phyloP scores from a whole-genome alignment of 2,329 filamentous ascomycete species.

The Paecilomyces sp. region DNA sequence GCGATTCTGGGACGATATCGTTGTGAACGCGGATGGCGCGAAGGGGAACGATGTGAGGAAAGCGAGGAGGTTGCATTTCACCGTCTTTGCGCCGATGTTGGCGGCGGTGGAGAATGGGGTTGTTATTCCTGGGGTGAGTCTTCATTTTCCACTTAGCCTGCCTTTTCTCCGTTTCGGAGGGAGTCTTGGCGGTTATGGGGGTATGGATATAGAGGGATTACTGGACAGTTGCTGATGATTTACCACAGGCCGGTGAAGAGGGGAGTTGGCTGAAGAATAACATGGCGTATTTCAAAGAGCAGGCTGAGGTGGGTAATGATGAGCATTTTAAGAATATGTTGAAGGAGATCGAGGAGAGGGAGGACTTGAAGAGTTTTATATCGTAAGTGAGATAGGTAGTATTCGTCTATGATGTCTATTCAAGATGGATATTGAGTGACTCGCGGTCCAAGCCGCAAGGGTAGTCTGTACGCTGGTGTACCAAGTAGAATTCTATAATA shows the following conservation, averaged over 20 bases:
- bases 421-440: neutral
- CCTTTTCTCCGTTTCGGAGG: neutral
- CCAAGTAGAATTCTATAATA: too few relatives aligned
- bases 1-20: slow-evolving; percentile 10
- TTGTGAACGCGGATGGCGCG: slow-evolving; percentile 2
- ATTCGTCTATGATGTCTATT: too few relatives aligned
- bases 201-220: neutral
- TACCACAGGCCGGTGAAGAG: slow-evolving; percentile 10
- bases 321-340: slow-evolving; percentile 6
- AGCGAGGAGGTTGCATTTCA: slow-evolving; percentile 9
- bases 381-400: neutral
- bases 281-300: slow-evolving; percentile 11
- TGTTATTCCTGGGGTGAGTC: slow-evolving; percentile 12
- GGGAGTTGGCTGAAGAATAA: slow-evolving; percentile 10
- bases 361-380: slow-evolving; percentile 6
- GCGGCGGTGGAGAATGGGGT: slow-evolving; percentile 11
- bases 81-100: slow-evolving; percentile 11
- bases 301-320: slow-evolving; percentile 5
- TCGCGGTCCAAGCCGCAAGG: too few relatives aligned
- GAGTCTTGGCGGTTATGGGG: neutral
- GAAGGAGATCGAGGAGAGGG: slow-evolving; percentile 5
- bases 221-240: neutral
- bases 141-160: neutral
- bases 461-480: too few relatives aligned
- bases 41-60: neutral